phyloP scores from a whole-genome alignment of 495 filamentous ascomycete genomes.

The Amorphotheca resinae region DNA sequence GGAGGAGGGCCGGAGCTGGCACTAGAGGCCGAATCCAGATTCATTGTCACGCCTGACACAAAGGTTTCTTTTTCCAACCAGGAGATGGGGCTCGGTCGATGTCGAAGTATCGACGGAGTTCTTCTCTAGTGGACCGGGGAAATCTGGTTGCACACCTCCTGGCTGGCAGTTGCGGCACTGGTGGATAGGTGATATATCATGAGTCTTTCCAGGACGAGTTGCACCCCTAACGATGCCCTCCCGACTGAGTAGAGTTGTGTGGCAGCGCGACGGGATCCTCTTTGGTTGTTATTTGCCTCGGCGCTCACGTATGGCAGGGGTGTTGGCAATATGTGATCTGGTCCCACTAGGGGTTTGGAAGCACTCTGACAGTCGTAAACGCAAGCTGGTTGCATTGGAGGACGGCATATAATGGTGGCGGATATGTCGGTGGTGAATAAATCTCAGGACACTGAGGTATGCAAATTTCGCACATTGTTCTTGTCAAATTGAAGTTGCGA shows the following conservation, averaged over 20 bases:
- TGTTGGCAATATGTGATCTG: too few species aligned
- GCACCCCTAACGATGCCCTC: background rate
- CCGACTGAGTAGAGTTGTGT: background rate
- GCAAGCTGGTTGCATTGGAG: background rate
- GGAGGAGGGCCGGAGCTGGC: background rate
- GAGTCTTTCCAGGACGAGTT: background rate
- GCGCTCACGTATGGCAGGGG: too few species aligned
- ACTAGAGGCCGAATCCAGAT: constrained; percentile 9
- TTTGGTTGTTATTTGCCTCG: too few species aligned
- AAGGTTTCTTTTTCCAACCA: background rate
- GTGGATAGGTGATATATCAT: background rate
- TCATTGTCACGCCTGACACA: constrained; percentile 1
- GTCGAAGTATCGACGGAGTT: too few species aligned
- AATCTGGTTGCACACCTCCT: background rate
- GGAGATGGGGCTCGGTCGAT: background rate
- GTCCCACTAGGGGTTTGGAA: too few species aligned
- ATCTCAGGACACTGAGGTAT: too few species aligned
- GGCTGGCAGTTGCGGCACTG: constrained; percentile 1
- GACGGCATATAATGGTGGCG: background rate
- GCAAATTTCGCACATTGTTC: too few species aligned
- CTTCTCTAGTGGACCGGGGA: background rate
- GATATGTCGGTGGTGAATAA: too few species aligned
- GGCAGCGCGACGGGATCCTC: background rate
- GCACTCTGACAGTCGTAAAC: too few species aligned
- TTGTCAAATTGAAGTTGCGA: background rate